Percentiles rank a stretch among this genome's conserved stretches.
These are phyloP conservation scores for Pyrus bretschneideri DNA, from an alignment of 306 rosid genomes.

Conservation along the genomic window DNA sequence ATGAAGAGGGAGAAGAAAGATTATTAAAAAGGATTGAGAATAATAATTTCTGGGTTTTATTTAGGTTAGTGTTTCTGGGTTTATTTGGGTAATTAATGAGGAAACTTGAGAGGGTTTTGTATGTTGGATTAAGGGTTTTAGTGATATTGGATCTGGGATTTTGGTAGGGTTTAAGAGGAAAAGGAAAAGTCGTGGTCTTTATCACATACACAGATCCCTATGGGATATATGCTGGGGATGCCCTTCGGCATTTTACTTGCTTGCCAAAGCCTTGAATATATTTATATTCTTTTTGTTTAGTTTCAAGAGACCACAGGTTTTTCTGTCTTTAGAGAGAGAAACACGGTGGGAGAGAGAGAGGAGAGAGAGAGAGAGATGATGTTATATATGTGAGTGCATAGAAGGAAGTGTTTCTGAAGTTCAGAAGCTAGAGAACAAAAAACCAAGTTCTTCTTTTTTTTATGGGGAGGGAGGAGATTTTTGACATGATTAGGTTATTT, in stretches of 20 bases:
- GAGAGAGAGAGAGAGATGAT: background rate
- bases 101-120: background rate
- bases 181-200: conserved; percentile 49
- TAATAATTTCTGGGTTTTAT: conserved; percentile 8
- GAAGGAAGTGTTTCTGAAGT: conserved; percentile 2
- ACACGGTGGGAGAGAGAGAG: background rate
- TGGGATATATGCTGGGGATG: conserved; percentile 58
- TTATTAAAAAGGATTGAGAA: background rate
- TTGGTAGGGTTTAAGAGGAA: conserved; percentile 32
- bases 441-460: conserved; percentile 4
- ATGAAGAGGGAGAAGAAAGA: background rate
- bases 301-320: conserved; percentile 57
- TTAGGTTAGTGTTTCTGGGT: background rate
- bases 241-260: conserved; percentile 44
- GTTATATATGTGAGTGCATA: conserved; percentile 14
- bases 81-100: background rate
- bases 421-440: conserved; percentile 34
- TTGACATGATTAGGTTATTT: conserved; percentile 50
- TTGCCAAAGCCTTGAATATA: background rate
- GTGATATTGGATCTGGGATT: conserved; percentile 27
- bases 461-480: conserved; percentile 13
- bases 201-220: conserved; percentile 93
- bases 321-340: conserved; percentile 23
- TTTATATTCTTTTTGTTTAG: conserved; percentile 76
- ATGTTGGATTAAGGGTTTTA: background rate